phyloP scores from a whole-genome alignment of 768 basidiomycete species.

The Boletus huronensis region DNA sequence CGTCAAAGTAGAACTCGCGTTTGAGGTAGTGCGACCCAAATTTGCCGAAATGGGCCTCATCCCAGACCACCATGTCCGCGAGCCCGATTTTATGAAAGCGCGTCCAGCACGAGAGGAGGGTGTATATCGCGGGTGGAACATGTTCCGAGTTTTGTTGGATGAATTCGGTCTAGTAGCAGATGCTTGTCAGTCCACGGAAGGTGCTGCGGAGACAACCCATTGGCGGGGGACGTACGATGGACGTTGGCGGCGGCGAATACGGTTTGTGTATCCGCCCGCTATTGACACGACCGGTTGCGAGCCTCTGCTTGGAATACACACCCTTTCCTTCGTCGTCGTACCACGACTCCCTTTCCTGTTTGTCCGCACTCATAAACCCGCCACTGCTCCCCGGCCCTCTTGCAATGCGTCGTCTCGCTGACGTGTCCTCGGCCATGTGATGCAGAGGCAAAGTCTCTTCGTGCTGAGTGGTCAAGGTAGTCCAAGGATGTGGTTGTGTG shows the following conservation, averaged over 20 bases:
- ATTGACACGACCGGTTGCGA: constrained; percentile 39
- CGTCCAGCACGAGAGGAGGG: constrained; percentile 91
- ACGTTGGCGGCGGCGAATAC: constrained; percentile 63
- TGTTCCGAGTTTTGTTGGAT: constrained; percentile 76
- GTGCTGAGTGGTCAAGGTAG: constrained; percentile 23
- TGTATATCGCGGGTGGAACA: constrained; percentile 79
- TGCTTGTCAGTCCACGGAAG: neutral
- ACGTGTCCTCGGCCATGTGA: constrained; percentile 50
- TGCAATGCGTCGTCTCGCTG: constrained; percentile 43
- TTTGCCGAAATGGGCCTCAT: constrained; percentile 99
- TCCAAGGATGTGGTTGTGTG: constrained; percentile 26
- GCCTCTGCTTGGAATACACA: constrained; percentile 47
- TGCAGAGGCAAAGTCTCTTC: constrained; percentile 49
- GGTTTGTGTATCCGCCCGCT: constrained; percentile 62
- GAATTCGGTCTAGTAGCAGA: constrained; percentile 58
- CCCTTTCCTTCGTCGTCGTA: constrained; percentile 69
- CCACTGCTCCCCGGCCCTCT: constrained; percentile 34
- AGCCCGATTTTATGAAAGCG: constrained; percentile 91
- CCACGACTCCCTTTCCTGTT: constrained; percentile 31
- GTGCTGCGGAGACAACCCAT: constrained; percentile 8
- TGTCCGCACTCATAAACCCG: constrained; percentile 27
- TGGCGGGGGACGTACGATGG: constrained; percentile 43
- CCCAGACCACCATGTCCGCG: constrained; percentile 88
- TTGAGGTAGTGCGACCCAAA: constrained; percentile 98
- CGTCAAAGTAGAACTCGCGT: constrained; percentile 99